A percentile compares a stretch with the other conserved stretches of the same genome.
These are phyloP conservation scores for Echinosophora koreensis DNA, from an alignment of 306 rosid genomes.

Conservation along the genomic window DNA sequence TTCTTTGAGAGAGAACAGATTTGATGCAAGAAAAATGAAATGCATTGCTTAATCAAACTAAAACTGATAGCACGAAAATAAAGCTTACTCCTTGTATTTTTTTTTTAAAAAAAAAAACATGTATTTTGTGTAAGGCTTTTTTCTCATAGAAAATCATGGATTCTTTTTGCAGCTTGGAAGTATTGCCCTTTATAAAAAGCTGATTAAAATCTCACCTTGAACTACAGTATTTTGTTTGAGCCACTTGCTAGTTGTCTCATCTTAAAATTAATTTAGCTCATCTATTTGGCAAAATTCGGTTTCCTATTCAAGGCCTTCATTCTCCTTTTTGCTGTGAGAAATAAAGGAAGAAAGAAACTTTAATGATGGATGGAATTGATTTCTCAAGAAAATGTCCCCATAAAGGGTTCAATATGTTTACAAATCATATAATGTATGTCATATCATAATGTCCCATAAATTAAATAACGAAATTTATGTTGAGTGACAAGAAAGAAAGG, in stretches of 20 bases:
- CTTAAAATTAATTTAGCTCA: constrained; percentile 30
- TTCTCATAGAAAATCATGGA: too few species aligned
- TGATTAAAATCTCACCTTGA: constrained; percentile 28
- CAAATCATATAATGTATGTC: not conserved
- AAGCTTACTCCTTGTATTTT: not conserved
- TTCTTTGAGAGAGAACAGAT: not conserved
- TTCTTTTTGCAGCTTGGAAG: constrained; percentile 15
- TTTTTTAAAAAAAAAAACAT: not conserved
- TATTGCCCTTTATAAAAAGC: constrained; percentile 23
- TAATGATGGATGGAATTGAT: constrained; percentile 44
- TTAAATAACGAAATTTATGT: constrained; percentile 23
- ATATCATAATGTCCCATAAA: constrained; percentile 24
- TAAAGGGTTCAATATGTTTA: constrained; percentile 11
- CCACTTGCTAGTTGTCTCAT: constrained; percentile 38
- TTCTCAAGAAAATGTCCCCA: constrained; percentile 42
- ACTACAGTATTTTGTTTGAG: not conserved
- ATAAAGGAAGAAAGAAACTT: constrained; percentile 4
- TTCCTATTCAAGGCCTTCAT: not conserved
- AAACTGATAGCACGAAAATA: not conserved
- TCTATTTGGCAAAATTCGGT: constrained; percentile 37
- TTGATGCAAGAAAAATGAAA: not conserved
- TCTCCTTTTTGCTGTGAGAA: constrained; percentile 8
- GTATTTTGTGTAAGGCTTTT: not conserved
- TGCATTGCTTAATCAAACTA: not conserved
- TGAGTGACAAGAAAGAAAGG: constrained; percentile 41